Percentiles rank a stretch among this genome's conserved stretches.
These are phyloP conservation scores for Kappamyces sp. DNA, from an alignment of 192 early-diverging fungal genomes.

Conservation along the genomic window DNA sequence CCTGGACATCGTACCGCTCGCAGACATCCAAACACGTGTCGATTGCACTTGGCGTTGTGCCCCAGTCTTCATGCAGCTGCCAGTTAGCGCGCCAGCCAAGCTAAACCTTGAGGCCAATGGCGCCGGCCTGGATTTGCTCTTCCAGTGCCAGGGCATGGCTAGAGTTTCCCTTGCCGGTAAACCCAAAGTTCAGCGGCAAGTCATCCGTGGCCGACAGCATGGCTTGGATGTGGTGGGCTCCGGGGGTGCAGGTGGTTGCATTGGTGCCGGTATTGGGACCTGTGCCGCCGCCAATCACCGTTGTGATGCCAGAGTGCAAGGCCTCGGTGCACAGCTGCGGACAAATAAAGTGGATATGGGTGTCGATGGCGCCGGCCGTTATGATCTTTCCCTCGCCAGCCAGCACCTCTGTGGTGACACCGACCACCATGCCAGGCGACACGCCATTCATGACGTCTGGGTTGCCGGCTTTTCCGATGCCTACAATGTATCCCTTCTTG, in stretches of 20 bases:
- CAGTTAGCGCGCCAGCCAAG: constrained; percentile 3
- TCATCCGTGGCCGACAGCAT: constrained; percentile 89
- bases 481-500: constrained; percentile 75
- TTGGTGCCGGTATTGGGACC: constrained; percentile 96
- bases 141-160: constrained; percentile 56
- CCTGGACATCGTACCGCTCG: constrained; percentile 78
- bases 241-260: constrained; percentile 94
- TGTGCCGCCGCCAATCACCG: constrained; percentile 84
- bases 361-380: constrained; percentile 89
- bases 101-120: constrained; percentile 65
- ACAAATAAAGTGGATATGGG: constrained; percentile 95
- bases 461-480: constrained; percentile 96
- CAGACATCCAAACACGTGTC: constrained; percentile 80
- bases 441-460: constrained; percentile 95
- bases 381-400: constrained; percentile 88
- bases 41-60: constrained; percentile 89
- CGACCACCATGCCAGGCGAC: constrained; percentile 81
- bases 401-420: constrained; percentile 84
- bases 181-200: constrained; percentile 87
- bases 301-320: constrained; percentile 71
- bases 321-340: constrained; percentile 82
- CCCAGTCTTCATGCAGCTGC: constrained; percentile 97
- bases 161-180: constrained; percentile 94
- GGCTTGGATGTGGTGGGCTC: constrained; percentile 71
- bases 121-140: constrained; percentile 83